Conservation (phyloP, 2,329 filamentous ascomycete genomes). For the Pseudogymnoascus sp. region DNA sequence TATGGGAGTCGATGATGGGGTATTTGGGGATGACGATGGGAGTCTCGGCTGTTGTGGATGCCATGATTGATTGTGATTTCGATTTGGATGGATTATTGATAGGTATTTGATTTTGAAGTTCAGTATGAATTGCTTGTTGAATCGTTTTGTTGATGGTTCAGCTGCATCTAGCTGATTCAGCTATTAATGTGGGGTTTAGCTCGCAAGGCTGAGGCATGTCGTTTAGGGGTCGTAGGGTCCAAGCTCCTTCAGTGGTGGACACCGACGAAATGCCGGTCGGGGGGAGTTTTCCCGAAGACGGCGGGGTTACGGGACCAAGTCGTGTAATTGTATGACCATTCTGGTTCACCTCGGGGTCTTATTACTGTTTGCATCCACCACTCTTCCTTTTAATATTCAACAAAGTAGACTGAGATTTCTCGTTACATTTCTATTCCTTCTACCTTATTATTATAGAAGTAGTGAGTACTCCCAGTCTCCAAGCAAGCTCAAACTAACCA, state of each 20-base stretch:
- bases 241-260: background rate
- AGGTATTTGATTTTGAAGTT: background rate
- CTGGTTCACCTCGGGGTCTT: background rate
- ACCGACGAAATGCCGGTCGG: background rate
- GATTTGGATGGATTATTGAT: background rate
- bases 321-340: background rate
- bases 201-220: background rate
- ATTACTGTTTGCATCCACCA: conserved; percentile 4
- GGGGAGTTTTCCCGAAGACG: conserved; percentile 3
- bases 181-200: conserved; percentile 5
- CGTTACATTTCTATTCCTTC: background rate
- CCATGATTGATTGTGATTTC: background rate
- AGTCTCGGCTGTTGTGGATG: background rate
- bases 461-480: background rate
- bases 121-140: background rate
- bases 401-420: background rate
- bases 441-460: background rate
- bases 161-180: background rate
- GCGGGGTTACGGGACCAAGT: background rate
- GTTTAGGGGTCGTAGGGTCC: background rate
- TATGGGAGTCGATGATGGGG: conserved; percentile 78
- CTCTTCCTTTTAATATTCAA: background rate
- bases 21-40: conserved; percentile 23
- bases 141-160: background rate
- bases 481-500: background rate